These are phyloP conservation scores for Fusarium veterinarium DNA, from an alignment of 2,329 filamentous ascomycete species.

Conservation along the genomic window DNA sequence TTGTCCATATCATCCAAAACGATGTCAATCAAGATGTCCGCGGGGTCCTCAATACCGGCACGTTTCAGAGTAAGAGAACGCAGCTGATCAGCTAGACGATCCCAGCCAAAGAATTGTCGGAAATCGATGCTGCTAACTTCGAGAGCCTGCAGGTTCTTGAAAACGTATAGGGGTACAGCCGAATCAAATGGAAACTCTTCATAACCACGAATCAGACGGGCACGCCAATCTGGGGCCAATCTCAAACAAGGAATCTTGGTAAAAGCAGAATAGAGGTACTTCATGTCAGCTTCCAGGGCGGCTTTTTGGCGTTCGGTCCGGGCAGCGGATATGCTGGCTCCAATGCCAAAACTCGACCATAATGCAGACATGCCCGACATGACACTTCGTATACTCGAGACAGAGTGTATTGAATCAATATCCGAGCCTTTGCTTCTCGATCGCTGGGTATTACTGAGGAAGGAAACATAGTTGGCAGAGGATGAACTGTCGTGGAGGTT, in stretches of 20 bases:
- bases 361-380: slow-evolving; percentile 96
- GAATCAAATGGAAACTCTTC: slow-evolving; percentile 99
- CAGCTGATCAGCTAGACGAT: slow-evolving; percentile 90
- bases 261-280: slow-evolving; percentile 97
- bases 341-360: slow-evolving; percentile 89
- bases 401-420: slow-evolving; percentile 91
- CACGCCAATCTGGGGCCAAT: slow-evolving; percentile 91
- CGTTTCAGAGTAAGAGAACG: slow-evolving; percentile 89
- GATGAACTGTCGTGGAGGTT: slow-evolving; percentile 90
- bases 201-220: slow-evolving; percentile 88
- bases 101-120: slow-evolving; percentile 97
- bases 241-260: slow-evolving; percentile 96
- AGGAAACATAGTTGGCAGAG: slow-evolving; percentile 94
- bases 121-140: slow-evolving; percentile 97
- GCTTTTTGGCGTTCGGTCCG: slow-evolving; percentile 92
- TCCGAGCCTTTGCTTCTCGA: slow-evolving; percentile 84
- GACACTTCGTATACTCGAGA: slow-evolving; percentile 95
- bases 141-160: slow-evolving; percentile 95
- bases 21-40: slow-evolving; percentile 90
- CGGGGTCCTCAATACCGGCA: slow-evolving; percentile 87
- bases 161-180: slow-evolving; percentile 93
- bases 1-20: slow-evolving; percentile 97
- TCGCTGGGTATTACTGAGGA: slow-evolving; percentile 81
- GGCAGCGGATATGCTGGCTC: slow-evolving; percentile 80
- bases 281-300: slow-evolving; percentile 85